phyloP scores from a whole-genome alignment of 805 yeast species.

The Blastobotrys peoriensis region DNA sequence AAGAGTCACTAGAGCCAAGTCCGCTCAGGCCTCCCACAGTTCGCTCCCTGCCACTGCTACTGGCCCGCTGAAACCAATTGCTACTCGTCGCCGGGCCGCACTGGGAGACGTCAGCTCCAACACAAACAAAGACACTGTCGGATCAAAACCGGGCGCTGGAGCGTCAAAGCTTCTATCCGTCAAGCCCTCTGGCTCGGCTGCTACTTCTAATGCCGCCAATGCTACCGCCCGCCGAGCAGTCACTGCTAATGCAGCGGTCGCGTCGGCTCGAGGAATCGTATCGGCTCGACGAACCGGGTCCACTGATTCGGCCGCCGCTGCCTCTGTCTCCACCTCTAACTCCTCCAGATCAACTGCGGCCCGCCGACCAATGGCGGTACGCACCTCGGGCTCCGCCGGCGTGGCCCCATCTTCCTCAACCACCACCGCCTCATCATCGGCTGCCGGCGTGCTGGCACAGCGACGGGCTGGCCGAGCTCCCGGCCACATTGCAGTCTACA shows the following conservation, averaged over 20 bases:
- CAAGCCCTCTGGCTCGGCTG: not conserved
- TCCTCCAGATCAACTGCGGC: not conserved
- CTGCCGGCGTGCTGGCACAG: not conserved
- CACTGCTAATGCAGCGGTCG: not conserved
- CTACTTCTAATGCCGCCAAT: conserved; percentile 1
- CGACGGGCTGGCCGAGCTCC: not conserved
- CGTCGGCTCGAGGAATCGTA: not conserved
- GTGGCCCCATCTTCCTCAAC: not conserved
- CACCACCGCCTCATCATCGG: not conserved
- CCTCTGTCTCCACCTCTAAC: not conserved
- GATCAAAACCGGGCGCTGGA: not conserved
- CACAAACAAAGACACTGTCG: conserved; percentile 18
- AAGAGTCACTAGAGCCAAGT: conserved; percentile 16
- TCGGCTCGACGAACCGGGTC: not conserved
- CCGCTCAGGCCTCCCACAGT: conserved; percentile 10
- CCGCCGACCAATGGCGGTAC: not conserved
- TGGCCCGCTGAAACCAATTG: conserved; percentile 2
- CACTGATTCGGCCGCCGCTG: not conserved
- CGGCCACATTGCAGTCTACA: not conserved
- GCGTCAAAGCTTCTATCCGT: not conserved
- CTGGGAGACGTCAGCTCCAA: conserved; percentile 30
- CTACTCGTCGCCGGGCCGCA: conserved; percentile 29
- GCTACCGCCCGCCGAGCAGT: not conserved
- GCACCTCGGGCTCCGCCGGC: not conserved
- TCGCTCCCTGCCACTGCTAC: conserved; percentile 7